Conservation (phyloP, 2,329 filamentous ascomycete genomes). For the Rutstroemia sp. region DNA sequence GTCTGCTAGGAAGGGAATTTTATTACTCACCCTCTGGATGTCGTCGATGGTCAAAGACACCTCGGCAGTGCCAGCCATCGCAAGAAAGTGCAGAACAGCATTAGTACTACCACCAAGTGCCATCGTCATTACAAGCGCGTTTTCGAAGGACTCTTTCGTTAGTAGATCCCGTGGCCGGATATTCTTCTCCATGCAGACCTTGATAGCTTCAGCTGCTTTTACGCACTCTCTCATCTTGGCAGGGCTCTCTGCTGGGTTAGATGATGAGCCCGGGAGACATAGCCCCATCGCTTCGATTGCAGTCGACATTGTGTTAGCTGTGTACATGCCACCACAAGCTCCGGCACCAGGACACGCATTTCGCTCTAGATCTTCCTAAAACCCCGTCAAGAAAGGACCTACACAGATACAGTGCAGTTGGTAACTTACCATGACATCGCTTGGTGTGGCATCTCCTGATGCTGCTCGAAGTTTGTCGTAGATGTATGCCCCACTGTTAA, state of each 20-base stretch:
- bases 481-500: slow-evolving; percentile 56
- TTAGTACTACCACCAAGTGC: slow-evolving; percentile 65
- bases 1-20: slow-evolving; percentile 65
- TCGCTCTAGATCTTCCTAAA: slow-evolving; percentile 56
- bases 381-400: not conserved
- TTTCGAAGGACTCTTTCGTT: slow-evolving; percentile 62
- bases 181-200: slow-evolving; percentile 60
- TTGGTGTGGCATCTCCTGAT: slow-evolving; percentile 53
- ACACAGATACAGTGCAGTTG: not conserved
- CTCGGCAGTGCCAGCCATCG: slow-evolving; percentile 63
- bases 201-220: slow-evolving; percentile 61
- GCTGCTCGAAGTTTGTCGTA: slow-evolving; percentile 72
- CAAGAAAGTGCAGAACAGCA: slow-evolving; percentile 62
- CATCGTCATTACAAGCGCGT: slow-evolving; percentile 69
- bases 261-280: slow-evolving; percentile 60
- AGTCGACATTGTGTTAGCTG: slow-evolving; percentile 70
- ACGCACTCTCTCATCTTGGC: slow-evolving; percentile 66
- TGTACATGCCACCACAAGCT: slow-evolving; percentile 70
- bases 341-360: slow-evolving; percentile 63
- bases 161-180: slow-evolving; percentile 61
- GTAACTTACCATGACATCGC: slow-evolving; percentile 56
- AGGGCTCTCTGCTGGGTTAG: slow-evolving; percentile 59
- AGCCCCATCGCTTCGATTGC: slow-evolving; percentile 68
- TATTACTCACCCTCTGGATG: slow-evolving; percentile 61
- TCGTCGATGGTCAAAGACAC: slow-evolving; percentile 39